These are phyloP conservation scores for Parastagonospora avenae DNA, from an alignment of 2,329 filamentous ascomycete species.

Conservation along the genomic window DNA sequence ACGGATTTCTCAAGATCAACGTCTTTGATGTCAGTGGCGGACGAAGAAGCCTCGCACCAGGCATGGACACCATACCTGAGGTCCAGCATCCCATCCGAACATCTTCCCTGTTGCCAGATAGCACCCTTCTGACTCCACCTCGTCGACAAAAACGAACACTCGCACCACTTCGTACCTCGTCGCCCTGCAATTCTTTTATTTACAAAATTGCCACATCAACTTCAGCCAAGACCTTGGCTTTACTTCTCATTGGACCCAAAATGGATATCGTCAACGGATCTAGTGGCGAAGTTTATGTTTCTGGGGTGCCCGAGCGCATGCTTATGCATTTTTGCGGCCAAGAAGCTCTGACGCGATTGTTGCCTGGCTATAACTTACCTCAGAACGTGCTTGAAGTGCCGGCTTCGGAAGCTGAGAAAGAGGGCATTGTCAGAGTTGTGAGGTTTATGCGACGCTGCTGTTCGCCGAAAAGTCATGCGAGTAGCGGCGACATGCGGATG, in stretches of 20 bases:
- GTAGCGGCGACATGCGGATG: conserved; percentile 1
- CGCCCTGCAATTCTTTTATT: background rate
- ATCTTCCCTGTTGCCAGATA: too few relatives aligned
- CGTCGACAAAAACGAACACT: too few relatives aligned
- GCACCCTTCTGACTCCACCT: too few relatives aligned
- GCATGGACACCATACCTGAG: too few relatives aligned
- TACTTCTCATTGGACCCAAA: background rate
- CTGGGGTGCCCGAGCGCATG: background rate
- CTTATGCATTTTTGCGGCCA: background rate
- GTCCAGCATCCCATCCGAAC: too few relatives aligned
- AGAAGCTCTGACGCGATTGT: background rate
- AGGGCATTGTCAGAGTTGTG: conserved; percentile 2
- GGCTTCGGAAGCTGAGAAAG: background rate
- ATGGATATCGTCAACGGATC: background rate
- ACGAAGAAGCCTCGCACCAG: too few relatives aligned
- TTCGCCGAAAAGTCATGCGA: background rate
- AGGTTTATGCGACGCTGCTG: conserved; percentile 11
- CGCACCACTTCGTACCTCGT: background rate
- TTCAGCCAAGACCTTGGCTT: background rate
- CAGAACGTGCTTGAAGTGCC: background rate
- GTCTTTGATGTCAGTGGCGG: too few relatives aligned
- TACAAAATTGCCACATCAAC: background rate
- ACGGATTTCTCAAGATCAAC: too few relatives aligned
- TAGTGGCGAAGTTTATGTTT: background rate
- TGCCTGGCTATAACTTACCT: background rate